A percentile compares a stretch with the other conserved stretches of the same genome.
Evolutionary conservation across 2,329 filamentous ascomycete genomes (phyloP).

Genomic region (Trichoderma breve): DNA sequence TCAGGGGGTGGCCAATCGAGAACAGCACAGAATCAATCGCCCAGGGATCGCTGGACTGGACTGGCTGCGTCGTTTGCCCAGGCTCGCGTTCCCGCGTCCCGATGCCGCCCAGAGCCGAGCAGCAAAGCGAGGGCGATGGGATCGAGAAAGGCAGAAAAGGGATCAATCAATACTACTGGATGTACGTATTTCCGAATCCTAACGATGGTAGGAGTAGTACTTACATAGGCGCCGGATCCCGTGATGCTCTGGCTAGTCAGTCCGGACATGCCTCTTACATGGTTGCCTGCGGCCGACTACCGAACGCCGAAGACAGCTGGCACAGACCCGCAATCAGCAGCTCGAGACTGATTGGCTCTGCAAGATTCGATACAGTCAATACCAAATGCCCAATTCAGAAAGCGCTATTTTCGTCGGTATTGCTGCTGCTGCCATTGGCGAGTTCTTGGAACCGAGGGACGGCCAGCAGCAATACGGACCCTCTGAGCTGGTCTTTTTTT

Average conservation of each 20-base stretch:
- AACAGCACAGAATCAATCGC: background rate
- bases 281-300: background rate
- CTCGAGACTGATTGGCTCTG: background rate
- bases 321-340: background rate
- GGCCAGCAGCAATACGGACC: background rate
- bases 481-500: background rate
- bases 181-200: background rate
- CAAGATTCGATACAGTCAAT: background rate
- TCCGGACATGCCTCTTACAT: background rate
- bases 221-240: background rate
- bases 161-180: background rate
- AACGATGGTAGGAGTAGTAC: background rate
- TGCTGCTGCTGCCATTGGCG: background rate
- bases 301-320: slow-evolving; percentile 1
- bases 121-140: background rate
- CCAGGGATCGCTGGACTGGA: background rate
- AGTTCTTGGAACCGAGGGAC: background rate
- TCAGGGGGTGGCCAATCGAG: background rate
- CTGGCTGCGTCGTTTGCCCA: background rate
- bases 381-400: background rate
- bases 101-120: background rate
- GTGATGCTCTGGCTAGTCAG: background rate
- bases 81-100: background rate
- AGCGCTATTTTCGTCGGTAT: background rate
- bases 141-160: background rate